Evolutionary conservation across 2,329 filamentous ascomycete species (phyloP), one percentile per base, ranked within the genome.

Genomic region (Penicillium fuscoglaucum): DNA sequence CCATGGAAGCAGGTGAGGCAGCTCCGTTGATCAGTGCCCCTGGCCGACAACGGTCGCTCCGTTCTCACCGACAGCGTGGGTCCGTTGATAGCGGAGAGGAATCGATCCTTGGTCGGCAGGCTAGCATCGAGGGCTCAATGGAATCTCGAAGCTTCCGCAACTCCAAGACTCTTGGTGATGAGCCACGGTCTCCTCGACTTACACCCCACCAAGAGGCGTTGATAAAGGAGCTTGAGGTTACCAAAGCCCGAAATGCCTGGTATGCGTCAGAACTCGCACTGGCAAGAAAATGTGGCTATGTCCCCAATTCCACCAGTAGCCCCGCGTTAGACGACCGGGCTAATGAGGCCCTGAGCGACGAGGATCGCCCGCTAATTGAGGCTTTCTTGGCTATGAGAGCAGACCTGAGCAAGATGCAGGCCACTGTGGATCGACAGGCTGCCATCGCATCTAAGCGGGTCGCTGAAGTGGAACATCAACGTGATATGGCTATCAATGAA

Each of bases 201-300:
- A 79, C 74, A 4, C 70, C 78, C 67, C 64, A 81, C 51, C 79
- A 81, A 61, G 85, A 84, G 62, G 87, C 90, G 0, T 75, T 97
- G 13, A 81, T 91, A 15, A 93, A 95, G 72, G 95, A 99, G 72
- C 82, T 99, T 2, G 93, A 99, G 71, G 83, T 87, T 9, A 84
- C 88, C 4, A 90, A 91, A 68, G 95, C 89, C 70, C 86, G 90
- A 52, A 98, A 96, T 76, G 93, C 93, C 0, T 99, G 95, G 95
- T 97, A 96, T 74, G 91, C 92, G 8, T 97, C 93, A 0, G 95
- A 99, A 76, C 81, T 99, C 46, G 91, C 96, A 58, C 80, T 99
- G 62, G 96, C 95, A 7, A 87, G 90, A 50, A 96, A 96, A 76
- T 86, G 91, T 41, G 95, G 95, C 6, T 99, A 98, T 70, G 83